Conservation (phyloP, 1,139 yeast genomes). For the Kurtzmaniella quercitrusa region DNA sequence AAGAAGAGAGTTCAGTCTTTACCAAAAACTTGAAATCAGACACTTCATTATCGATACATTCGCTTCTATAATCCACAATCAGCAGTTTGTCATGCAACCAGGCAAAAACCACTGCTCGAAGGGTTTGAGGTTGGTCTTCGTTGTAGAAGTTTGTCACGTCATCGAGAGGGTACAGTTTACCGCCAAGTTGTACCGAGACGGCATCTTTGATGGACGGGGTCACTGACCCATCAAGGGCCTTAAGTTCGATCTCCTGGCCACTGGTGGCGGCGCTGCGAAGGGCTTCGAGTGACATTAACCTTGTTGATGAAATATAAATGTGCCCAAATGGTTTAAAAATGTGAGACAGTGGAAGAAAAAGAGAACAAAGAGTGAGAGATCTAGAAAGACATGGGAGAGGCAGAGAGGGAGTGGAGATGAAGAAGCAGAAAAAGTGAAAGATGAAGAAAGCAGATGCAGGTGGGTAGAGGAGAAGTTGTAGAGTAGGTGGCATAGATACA, state of each 20-base stretch:
- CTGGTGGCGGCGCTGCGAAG: slow-evolving; percentile 19
- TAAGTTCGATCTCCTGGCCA: slow-evolving; percentile 21
- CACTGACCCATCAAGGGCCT: slow-evolving; percentile 14
- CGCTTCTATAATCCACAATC: slow-evolving; percentile 77
- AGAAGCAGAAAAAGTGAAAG: no score
- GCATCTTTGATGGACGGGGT: slow-evolving; percentile 34
- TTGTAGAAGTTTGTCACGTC: slow-evolving; percentile 54
- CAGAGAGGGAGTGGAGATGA: no score
- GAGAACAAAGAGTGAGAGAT: no score
- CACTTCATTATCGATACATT: slow-evolving; percentile 61
- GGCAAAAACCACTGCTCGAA: slow-evolving; percentile 69
- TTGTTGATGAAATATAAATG: neutral
- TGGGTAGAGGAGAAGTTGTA: no score
- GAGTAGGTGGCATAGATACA: no score
- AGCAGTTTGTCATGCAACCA: slow-evolving; percentile 75
- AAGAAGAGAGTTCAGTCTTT: slow-evolving; percentile 76
- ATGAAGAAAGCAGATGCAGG: no score
- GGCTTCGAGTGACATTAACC: slow-evolving; percentile 11
- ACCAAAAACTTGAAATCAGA: slow-evolving; percentile 79
- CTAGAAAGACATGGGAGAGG: no score
- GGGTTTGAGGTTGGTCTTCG: slow-evolving; percentile 47
- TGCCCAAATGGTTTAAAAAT: no score
- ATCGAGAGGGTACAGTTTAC: slow-evolving; percentile 29
- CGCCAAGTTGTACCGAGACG: slow-evolving; percentile 29
- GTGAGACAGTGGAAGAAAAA: no score